A percentile compares a stretch with the other conserved stretches of the same genome.
Conservation (phyloP, 1,284 basidiomycete species). For the Melampsora larici-populina region DNA sequence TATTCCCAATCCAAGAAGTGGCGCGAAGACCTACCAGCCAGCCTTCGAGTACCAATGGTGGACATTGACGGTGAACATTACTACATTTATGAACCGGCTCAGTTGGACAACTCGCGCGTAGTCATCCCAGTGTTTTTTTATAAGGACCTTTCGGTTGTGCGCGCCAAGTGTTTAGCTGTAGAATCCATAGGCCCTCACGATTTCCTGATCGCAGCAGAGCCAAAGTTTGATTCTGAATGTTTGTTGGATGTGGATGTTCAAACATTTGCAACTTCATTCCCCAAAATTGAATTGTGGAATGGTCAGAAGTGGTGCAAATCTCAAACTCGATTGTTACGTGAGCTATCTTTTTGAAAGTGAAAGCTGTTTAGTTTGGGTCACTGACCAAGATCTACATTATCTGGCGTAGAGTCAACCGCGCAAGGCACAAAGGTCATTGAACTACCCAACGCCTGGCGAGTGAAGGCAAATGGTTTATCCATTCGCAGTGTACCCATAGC, state of each 20-base stretch:
- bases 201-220: neutral
- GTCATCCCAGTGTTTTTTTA: neutral
- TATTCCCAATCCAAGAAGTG: slow-evolving; percentile 16
- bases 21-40: neutral
- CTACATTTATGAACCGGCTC: neutral
- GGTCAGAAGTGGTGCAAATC: neutral
- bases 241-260: neutral
- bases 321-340: neutral
- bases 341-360: neutral
- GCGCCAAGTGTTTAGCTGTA: neutral
- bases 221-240: neutral
- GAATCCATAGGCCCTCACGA: neutral
- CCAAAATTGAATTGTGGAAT: neutral
- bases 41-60: neutral
- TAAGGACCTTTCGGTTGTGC: neutral
- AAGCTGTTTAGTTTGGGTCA: neutral
- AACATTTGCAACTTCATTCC: neutral
- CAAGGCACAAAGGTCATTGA: neutral
- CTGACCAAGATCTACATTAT: neutral
- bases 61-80: neutral
- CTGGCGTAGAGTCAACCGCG: neutral
- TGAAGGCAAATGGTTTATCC: too few relatives aligned
- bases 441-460: neutral
- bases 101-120: neutral
- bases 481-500: neutral